Conservation (phyloP, 2,329 filamentous ascomycete genomes). For the Phyllachora maydis region DNA sequence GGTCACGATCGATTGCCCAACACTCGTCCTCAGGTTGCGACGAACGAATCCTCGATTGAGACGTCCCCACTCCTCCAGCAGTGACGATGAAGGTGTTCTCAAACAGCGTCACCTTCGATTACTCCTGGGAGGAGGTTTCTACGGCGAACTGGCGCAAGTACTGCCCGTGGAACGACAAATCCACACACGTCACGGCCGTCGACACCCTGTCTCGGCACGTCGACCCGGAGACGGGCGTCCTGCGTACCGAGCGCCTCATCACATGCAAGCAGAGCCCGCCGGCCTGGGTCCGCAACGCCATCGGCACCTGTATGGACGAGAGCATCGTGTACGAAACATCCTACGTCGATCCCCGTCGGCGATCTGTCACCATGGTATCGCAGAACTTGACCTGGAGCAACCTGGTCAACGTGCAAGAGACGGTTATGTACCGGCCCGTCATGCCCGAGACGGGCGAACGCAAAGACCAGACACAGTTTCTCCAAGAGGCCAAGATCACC, state of each 20-base stretch:
- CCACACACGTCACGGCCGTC: constrained; percentile 88
- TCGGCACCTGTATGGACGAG: constrained; percentile 50
- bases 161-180: constrained; percentile 96
- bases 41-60: too few relatives aligned
- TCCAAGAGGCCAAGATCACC: constrained; percentile 80
- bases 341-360: constrained; percentile 67
- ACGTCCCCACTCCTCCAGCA: too few relatives aligned
- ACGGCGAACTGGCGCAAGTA: constrained; percentile 98
- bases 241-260: constrained; percentile 40
- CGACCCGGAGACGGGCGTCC: constrained; percentile 34
- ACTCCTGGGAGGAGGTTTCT: constrained; percentile 97
- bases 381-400: constrained; percentile 90
- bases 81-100: constrained; percentile 99
- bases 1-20: too few relatives aligned
- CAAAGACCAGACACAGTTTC: constrained; percentile 60
- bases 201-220: constrained; percentile 64
- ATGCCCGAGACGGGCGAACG: too few relatives aligned
- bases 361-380: constrained; percentile 91
- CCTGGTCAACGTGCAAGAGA: constrained; percentile 80
- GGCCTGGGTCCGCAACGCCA: constrained; percentile 60
- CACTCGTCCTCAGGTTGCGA: constrained; percentile 1
- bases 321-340: constrained; percentile 89
- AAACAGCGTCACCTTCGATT: constrained; percentile 76
- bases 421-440: constrained; percentile 61
- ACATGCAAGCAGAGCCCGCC: constrained; percentile 44